phyloP scores from a whole-genome alignment of 2,329 filamentous ascomycete genomes.

The Septoria petroselini region DNA sequence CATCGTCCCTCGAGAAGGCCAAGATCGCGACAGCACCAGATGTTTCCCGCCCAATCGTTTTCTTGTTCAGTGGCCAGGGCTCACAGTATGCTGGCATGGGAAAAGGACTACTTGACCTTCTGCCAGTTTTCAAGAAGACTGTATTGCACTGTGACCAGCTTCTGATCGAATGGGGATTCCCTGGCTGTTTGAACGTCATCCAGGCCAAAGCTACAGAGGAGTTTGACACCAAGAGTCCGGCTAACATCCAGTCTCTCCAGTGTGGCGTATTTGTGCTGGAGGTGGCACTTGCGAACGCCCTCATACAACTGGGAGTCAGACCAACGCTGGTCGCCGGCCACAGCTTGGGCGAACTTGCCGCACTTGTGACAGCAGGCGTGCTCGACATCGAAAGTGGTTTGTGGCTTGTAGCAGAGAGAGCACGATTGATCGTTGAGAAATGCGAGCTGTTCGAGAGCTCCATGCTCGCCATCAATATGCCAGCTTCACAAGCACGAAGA shows the following conservation, averaged over 20 bases:
- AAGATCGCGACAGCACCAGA: background rate
- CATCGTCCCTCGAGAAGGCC: background rate
- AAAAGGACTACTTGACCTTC: constrained; percentile 5
- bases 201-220: background rate
- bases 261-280: constrained; percentile 12
- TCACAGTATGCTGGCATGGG: constrained; percentile 19
- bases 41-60: background rate
- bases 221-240: background rate
- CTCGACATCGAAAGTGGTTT: constrained; percentile 11
- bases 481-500: constrained; percentile 3
- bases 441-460: constrained; percentile 11
- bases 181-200: constrained; percentile 8
- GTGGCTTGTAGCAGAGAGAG: constrained; percentile 15
- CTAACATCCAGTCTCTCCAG: constrained; percentile 11
- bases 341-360: constrained; percentile 19
- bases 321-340: constrained; percentile 27
- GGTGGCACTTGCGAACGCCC: constrained; percentile 9
- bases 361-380: constrained; percentile 14
- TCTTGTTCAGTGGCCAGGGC: constrained; percentile 17
- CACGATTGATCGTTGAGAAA: constrained; percentile 9
- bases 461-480: constrained; percentile 18
- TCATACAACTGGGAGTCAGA: constrained; percentile 3
- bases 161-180: constrained; percentile 6
- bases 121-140: constrained; percentile 4
- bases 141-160: constrained; percentile 11